Evolutionary conservation across 495 filamentous ascomycete species (phyloP).

Genomic region (Trichoderma virens): DNA sequence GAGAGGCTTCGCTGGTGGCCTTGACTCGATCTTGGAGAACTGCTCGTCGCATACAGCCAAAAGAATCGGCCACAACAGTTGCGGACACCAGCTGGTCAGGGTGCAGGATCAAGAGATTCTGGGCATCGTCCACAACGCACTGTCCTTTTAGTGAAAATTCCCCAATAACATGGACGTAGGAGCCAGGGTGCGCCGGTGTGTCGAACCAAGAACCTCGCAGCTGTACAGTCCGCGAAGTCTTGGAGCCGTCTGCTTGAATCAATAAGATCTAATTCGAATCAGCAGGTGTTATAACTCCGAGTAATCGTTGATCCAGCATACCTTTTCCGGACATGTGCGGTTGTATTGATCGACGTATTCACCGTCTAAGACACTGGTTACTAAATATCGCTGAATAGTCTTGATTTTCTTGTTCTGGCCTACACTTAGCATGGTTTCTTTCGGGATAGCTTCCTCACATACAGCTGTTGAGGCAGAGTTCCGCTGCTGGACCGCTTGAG

Average conservation of each 20-base stretch:
- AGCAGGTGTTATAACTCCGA: too few relatives aligned
- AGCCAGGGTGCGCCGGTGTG: slow-evolving; percentile 61
- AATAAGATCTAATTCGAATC: slow-evolving; percentile 52
- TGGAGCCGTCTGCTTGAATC: slow-evolving; percentile 66
- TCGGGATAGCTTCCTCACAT: slow-evolving; percentile 34
- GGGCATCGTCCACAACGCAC: slow-evolving; percentile 64
- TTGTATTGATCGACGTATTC: slow-evolving; percentile 57
- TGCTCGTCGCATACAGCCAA: slow-evolving; percentile 78
- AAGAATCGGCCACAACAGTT: slow-evolving; percentile 88
- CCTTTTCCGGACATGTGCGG: slow-evolving; percentile 60
- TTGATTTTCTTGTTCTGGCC: slow-evolving; percentile 42
- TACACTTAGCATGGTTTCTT: slow-evolving; percentile 33
- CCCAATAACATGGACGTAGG: slow-evolving; percentile 82
- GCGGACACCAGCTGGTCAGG: slow-evolving; percentile 93
- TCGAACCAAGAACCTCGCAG: slow-evolving; percentile 81
- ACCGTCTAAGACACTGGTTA: slow-evolving; percentile 61
- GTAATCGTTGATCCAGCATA: too few relatives aligned
- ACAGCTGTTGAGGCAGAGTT: slow-evolving; percentile 31
- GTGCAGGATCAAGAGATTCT: slow-evolving; percentile 85
- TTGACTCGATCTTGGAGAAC: slow-evolving; percentile 93
- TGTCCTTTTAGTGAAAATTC: slow-evolving; percentile 58
- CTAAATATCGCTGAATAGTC: slow-evolving; percentile 74
- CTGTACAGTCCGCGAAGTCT: slow-evolving; percentile 56
- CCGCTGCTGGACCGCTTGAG: slow-evolving; percentile 30
- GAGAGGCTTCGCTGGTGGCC: slow-evolving; percentile 66